These are phyloP conservation scores for Hypocreales sp. DNA, from an alignment of 2,329 filamentous ascomycete species.

Conservation along the genomic window DNA sequence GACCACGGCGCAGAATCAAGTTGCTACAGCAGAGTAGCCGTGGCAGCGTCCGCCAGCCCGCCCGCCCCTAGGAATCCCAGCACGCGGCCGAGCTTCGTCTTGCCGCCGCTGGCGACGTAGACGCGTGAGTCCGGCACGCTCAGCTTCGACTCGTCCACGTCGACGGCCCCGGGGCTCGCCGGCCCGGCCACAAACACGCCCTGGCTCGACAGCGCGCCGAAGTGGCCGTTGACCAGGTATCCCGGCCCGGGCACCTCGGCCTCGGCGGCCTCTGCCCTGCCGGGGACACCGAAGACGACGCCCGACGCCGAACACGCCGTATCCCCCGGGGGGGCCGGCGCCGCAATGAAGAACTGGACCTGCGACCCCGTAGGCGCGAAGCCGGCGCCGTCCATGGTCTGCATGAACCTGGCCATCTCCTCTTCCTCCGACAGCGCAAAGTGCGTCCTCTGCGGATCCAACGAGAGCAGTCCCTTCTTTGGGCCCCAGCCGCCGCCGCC, in stretches of 20 bases:
- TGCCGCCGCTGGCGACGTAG: constrained; percentile 6
- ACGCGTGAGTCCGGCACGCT: constrained; percentile 19
- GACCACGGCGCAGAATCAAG: too few species aligned
- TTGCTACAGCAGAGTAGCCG: too few species aligned
- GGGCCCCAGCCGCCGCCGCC: constrained; percentile 75
- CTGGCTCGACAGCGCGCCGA: constrained; percentile 46
- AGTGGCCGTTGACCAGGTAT: constrained; percentile 20
- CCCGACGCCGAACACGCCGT: constrained; percentile 5
- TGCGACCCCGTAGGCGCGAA: constrained; percentile 47
- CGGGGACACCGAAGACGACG: constrained; percentile 18
- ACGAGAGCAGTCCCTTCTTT: constrained; percentile 63
- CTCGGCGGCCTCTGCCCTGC: constrained; percentile 4
- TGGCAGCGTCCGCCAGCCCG: too few species aligned
- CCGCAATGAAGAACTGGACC: constrained; percentile 48
- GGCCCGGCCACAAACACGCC: constrained; percentile 36
- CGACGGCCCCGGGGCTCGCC: constrained; percentile 2
- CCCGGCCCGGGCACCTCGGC: not conserved
- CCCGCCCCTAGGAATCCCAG: too few species aligned
- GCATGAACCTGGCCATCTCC: constrained; percentile 36
- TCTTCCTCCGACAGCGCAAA: constrained; percentile 29
- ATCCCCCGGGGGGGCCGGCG: constrained; percentile 11
- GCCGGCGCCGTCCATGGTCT: constrained; percentile 28
- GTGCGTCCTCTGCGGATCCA: constrained; percentile 53
- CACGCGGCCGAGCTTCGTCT: constrained; percentile 1
- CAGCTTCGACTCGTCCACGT: constrained; percentile 12